These are phyloP conservation scores for Hysterium pulicare DNA, from an alignment of 2,329 filamentous ascomycete genomes.

Conservation along the genomic window DNA sequence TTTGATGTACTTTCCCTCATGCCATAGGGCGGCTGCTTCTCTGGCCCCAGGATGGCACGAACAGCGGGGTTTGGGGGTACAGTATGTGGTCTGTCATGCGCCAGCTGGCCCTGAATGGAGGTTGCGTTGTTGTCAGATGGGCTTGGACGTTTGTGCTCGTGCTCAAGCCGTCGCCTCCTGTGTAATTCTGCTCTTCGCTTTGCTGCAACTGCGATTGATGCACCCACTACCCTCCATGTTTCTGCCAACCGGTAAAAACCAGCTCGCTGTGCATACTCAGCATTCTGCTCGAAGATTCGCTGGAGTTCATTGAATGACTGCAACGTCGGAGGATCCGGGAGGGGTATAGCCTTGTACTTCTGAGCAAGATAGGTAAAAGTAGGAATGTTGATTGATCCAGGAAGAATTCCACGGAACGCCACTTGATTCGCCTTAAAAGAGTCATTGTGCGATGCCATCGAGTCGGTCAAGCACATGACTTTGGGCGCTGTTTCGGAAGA, in stretches of 20 bases:
- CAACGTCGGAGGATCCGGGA: constrained; percentile 37
- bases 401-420: constrained; percentile 49
- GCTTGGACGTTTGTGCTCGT: constrained; percentile 13
- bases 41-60: constrained; percentile 24
- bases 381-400: constrained; percentile 39
- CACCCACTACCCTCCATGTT: constrained; percentile 57
- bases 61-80: constrained; percentile 27
- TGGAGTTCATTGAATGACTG: constrained; percentile 34
- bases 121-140: constrained; percentile 9
- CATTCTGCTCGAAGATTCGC: constrained; percentile 52
- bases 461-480: constrained; percentile 51
- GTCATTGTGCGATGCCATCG: constrained; percentile 43
- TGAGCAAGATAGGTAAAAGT: constrained; percentile 43
- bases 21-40: constrained; percentile 29
- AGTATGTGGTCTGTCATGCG: constrained; percentile 20
- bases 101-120: constrained; percentile 11
- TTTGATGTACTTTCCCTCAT: constrained; percentile 51
- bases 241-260: constrained; percentile 53
- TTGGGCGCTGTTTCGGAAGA: constrained; percentile 44
- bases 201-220: constrained; percentile 50
- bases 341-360: constrained; percentile 41
- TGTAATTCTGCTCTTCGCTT: constrained; percentile 34
- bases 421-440: constrained; percentile 43
- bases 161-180: constrained; percentile 22
- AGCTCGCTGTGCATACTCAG: constrained; percentile 49